phyloP scores from a whole-genome alignment of 805 yeast species.

The Barnettozyma pratensis region DNA sequence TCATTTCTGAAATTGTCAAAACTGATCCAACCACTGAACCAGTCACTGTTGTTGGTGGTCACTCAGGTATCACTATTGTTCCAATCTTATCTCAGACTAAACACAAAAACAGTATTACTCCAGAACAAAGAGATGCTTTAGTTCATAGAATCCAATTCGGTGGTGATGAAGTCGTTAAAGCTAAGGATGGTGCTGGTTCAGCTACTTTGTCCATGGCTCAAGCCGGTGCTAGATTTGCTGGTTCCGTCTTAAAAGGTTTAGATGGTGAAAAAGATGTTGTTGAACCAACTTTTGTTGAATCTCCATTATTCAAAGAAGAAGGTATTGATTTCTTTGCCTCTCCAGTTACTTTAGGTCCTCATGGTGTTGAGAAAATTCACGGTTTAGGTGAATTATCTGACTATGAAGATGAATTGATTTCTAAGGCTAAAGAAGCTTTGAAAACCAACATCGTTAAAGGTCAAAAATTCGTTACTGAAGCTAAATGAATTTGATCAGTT shows the following conservation, averaged over 20 bases:
- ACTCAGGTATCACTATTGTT: constrained; percentile 91
- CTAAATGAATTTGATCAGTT: constrained; percentile 37
- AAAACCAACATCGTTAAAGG: constrained; percentile 92
- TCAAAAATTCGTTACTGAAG: constrained; percentile 72
- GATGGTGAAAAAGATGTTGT: constrained; percentile 59
- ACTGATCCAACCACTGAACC: constrained; percentile 38
- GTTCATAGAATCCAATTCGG: constrained; percentile 91
- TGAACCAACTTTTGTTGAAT: constrained; percentile 71
- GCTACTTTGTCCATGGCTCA: constrained; percentile 92
- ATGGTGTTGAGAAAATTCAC: constrained; percentile 83
- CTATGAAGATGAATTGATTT: constrained; percentile 82
- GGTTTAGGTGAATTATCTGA: constrained; percentile 64
- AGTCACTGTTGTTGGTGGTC: constrained; percentile 82
- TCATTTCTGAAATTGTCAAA: constrained; percentile 22
- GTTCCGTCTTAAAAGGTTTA: constrained; percentile 58
- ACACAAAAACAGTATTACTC: constrained; percentile 52
- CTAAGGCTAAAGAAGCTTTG: constrained; percentile 82
- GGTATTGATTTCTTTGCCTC: constrained; percentile 96
- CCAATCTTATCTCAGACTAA: constrained; percentile 82
- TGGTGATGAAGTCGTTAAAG: constrained; percentile 93
- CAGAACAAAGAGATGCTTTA: constrained; percentile 60
- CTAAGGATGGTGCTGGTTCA: constrained; percentile 91
- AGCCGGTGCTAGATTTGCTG: constrained; percentile 78
- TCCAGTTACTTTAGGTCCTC: constrained; percentile 86
- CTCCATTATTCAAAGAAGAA: constrained; percentile 76